Percentiles rank a stretch among this genome's conserved stretches.
These are phyloP conservation scores for Ruellia speciosa DNA, from an alignment of 305 asterid genomes.

Conservation along the genomic window DNA sequence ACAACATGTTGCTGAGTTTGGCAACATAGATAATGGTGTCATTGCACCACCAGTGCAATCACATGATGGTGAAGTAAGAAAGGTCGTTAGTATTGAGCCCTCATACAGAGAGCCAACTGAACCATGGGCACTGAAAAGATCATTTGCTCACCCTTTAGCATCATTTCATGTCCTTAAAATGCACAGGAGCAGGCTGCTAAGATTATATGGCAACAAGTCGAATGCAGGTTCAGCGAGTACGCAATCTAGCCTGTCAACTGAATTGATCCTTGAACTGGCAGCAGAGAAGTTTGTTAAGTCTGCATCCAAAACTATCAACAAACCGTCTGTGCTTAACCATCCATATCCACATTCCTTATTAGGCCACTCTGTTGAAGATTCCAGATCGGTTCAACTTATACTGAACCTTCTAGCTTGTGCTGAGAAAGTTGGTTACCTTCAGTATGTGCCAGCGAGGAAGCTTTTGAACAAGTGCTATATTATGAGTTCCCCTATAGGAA, in stretches of 20 bases:
- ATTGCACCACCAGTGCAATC: too few species aligned
- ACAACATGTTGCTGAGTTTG: too few species aligned
- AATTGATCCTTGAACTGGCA: constrained; percentile 29
- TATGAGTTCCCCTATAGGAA: constrained; percentile 27
- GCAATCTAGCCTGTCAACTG: constrained; percentile 5
- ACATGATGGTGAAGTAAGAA: too few species aligned
- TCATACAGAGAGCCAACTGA: too few species aligned
- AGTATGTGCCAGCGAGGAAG: constrained; percentile 31
- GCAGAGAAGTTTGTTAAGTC: constrained; percentile 32
- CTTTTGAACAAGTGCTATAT: constrained; percentile 29
- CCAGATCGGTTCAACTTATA: constrained; percentile 27
- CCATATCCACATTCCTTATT: constrained; percentile 23
- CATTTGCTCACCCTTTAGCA: too few species aligned
- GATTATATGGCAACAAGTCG: background rate
- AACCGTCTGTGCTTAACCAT: constrained; percentile 21
- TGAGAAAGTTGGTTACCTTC: constrained; percentile 30
- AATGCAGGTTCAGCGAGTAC: background rate
- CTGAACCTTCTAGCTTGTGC: constrained; percentile 37
- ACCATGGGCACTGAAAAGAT: too few species aligned
- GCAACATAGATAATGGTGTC: too few species aligned
- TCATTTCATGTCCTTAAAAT: constrained; percentile 22
- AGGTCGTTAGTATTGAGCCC: too few species aligned
- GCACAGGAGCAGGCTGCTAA: constrained; percentile 17
- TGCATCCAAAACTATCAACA: constrained; percentile 13
- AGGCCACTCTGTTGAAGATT: constrained; percentile 25